Evolutionary conservation across 345 rosid species (phyloP).

Genomic region (Eutrema japonicum): DNA sequence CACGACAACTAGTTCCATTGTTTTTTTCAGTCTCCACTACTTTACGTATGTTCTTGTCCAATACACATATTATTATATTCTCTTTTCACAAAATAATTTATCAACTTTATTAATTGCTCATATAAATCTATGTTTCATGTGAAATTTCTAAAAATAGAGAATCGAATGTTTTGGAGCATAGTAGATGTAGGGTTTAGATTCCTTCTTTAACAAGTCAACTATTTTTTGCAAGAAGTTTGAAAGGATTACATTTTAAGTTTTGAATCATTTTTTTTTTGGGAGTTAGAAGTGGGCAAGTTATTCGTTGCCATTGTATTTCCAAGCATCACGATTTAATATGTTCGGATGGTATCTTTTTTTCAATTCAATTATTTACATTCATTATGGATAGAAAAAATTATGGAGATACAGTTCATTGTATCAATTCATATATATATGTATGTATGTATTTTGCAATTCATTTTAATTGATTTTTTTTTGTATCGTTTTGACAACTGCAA

Average conservation of each 20-base stretch:
- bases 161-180: conserved; percentile 38
- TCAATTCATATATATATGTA: background rate
- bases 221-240: conserved; percentile 26
- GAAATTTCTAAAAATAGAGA: conserved; percentile 43
- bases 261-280: conserved; percentile 6
- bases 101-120: conserved; percentile 22
- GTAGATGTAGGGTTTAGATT: conserved; percentile 39
- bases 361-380: conserved; percentile 4
- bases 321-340: conserved; percentile 34
- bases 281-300: conserved; percentile 24
- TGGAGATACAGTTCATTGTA: conserved; percentile 8
- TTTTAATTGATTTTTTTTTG: background rate
- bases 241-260: conserved; percentile 13
- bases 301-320: conserved; percentile 28
- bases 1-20: conserved; percentile 47
- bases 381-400: conserved; percentile 4
- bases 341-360: conserved; percentile 3
- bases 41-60: conserved; percentile 38
- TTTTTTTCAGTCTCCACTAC: conserved; percentile 33
- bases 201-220: conserved; percentile 36
- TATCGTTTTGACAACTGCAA: background rate
- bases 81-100: conserved; percentile 20
- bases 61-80: conserved; percentile 35
- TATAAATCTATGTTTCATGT: conserved; percentile 23
- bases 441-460: background rate